These are phyloP conservation scores for Aspergillus cejpii DNA, from an alignment of 2,329 filamentous ascomycete genomes.

Conservation along the genomic window DNA sequence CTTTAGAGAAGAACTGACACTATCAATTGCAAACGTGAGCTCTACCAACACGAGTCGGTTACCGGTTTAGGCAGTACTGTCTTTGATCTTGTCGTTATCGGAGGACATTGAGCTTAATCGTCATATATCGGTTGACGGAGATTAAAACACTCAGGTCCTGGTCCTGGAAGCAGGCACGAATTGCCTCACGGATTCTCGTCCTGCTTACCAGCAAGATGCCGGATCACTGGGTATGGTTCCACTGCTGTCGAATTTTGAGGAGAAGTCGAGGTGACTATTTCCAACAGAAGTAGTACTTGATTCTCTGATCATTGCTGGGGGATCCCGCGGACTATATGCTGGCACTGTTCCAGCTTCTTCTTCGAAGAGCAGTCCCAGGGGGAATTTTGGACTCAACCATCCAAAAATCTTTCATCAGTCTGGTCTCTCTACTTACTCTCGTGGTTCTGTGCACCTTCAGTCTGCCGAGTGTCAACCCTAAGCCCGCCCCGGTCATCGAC, in stretches of 20 bases:
- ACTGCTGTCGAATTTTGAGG: slow-evolving; percentile 11
- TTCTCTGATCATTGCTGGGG: slow-evolving; percentile 9
- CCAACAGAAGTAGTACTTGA: slow-evolving; percentile 1
- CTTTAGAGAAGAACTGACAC: no score
- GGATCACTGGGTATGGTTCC: slow-evolving; percentile 22
- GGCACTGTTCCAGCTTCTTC: slow-evolving; percentile 16
- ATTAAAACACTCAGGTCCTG: slow-evolving; percentile 16
- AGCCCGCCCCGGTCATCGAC: slow-evolving; percentile 39
- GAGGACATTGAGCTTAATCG: slow-evolving; percentile 25
- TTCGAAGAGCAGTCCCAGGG: slow-evolving; percentile 5
- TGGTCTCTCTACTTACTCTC: slow-evolving; percentile 26
- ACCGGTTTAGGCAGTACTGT: neutral
- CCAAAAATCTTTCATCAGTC: slow-evolving; percentile 15
- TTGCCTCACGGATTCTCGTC: slow-evolving; percentile 12
- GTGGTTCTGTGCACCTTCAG: slow-evolving; percentile 35
- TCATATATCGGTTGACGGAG: slow-evolving; percentile 25
- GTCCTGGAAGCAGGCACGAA: slow-evolving; percentile 23
- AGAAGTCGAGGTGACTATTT: neutral
- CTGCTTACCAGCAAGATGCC: no score
- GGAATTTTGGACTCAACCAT: slow-evolving; percentile 12
- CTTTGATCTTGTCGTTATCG: slow-evolving; percentile 24
- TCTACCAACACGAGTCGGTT: no score
- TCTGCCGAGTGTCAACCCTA: slow-evolving; percentile 29
- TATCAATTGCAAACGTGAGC: no score
- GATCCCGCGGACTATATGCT: slow-evolving; percentile 16